Evolutionary conservation across 176 grass and related monocot species (phyloP).

Genomic region (Musa troglodytarum): DNA sequence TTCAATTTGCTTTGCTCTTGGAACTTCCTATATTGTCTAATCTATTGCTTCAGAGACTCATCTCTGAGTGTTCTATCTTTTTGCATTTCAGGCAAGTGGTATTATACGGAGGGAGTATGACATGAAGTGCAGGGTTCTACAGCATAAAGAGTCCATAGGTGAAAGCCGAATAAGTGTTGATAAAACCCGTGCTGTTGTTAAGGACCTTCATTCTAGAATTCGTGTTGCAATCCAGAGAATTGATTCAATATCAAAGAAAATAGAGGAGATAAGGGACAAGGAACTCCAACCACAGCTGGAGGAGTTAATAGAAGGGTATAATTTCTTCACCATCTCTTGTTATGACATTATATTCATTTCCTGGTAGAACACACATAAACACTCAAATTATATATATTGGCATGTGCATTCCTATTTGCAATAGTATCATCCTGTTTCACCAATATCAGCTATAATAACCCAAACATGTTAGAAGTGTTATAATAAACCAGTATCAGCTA

Average conservation of each 20-base stretch:
- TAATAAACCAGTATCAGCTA: too few species aligned
- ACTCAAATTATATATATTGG: neutral
- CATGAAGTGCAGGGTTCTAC: slow-evolving; percentile 63
- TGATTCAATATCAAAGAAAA: slow-evolving; percentile 80
- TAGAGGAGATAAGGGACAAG: slow-evolving; percentile 94
- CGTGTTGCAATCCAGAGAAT: slow-evolving; percentile 89
- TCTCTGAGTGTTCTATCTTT: neutral
- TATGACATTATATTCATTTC: neutral
- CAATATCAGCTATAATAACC: neutral
- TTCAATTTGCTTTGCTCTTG: slow-evolving; percentile 1
- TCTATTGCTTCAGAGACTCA: neutral
- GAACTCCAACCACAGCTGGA: slow-evolving; percentile 97
- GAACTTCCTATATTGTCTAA: slow-evolving; percentile 1
- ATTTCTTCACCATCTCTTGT: neutral
- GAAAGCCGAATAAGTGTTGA: slow-evolving; percentile 63
- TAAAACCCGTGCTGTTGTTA: slow-evolving; percentile 78
- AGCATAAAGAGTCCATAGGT: slow-evolving; percentile 72
- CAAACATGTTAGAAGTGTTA: neutral
- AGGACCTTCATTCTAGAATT: slow-evolving; percentile 93
- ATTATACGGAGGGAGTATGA: slow-evolving; percentile 76
- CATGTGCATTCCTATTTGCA: too few species aligned
- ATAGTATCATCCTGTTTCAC: too few species aligned
- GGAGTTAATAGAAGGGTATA: slow-evolving; percentile 95
- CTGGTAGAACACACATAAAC: neutral
- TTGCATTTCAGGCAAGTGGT: slow-evolving; percentile 59